Conservation (phyloP, 495 filamentous ascomycete species). For the Platismatia glauca region DNA sequence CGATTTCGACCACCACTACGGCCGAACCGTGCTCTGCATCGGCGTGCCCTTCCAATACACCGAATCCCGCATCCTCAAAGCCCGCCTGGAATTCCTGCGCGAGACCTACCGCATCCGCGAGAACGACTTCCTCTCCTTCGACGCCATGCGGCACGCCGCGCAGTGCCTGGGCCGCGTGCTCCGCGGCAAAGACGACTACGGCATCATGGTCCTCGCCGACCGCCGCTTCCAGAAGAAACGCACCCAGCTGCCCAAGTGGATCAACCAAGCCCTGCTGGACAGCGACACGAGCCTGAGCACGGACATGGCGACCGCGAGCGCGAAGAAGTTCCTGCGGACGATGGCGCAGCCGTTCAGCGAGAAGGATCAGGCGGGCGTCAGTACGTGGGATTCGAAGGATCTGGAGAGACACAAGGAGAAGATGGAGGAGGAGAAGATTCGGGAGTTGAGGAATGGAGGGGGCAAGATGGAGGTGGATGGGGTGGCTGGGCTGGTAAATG, state of each 20-base stretch:
- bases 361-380: slow-evolving; percentile 80
- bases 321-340: slow-evolving; percentile 76
- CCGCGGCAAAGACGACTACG: slow-evolving; percentile 96
- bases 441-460: slow-evolving; percentile 31
- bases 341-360: slow-evolving; percentile 87
- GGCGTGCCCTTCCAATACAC: slow-evolving; percentile 99
- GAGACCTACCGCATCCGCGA: slow-evolving; percentile 96
- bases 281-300: slow-evolving; percentile 81
- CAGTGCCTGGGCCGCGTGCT: slow-evolving; percentile 95
- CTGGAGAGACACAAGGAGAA: slow-evolving; percentile 70
- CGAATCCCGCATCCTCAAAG: slow-evolving; percentile 93
- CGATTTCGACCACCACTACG: slow-evolving; percentile 99
- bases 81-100: slow-evolving; percentile 86
- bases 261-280: slow-evolving; percentile 77
- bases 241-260: slow-evolving; percentile 91
- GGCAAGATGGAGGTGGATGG: slow-evolving; percentile 39
- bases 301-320: slow-evolving; percentile 85
- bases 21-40: slow-evolving; percentile 91
- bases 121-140: slow-evolving; percentile 97
- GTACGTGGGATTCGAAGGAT: slow-evolving; percentile 78
- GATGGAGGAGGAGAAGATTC: slow-evolving; percentile 54
- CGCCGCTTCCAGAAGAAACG: slow-evolving; percentile 84
- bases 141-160: slow-evolving; percentile 96
- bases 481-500: slow-evolving; percentile 20
- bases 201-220: slow-evolving; percentile 96